These are phyloP conservation scores for Ceratobasidium sp. DNA, from an alignment of 1,284 basidiomycete genomes.

Conservation along the genomic window DNA sequence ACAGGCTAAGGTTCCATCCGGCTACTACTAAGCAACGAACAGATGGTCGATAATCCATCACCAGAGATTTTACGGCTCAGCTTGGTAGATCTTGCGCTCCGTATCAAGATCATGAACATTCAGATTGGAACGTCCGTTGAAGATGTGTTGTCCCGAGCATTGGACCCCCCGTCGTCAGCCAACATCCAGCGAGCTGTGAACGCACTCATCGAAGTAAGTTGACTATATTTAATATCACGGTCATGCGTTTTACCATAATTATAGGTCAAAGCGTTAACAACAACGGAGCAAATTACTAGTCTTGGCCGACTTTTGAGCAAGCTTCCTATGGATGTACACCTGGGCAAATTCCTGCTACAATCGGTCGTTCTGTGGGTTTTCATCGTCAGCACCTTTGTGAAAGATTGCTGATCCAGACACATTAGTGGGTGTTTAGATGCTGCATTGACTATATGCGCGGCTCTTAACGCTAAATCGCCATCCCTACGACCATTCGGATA, in stretches of 20 bases:
- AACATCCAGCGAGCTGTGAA: slow-evolving; percentile 95
- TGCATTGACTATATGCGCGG: slow-evolving; percentile 94
- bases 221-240: no score
- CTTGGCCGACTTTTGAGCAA: slow-evolving; percentile 93
- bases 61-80: slow-evolving; percentile 98
- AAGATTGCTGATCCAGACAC: not conserved
- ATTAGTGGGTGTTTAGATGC: slow-evolving; percentile 85
- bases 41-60: slow-evolving; percentile 93
- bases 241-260: not conserved
- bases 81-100: slow-evolving; percentile 92
- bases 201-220: slow-evolving; percentile 87
- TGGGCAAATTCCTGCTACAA: slow-evolving; percentile 93
- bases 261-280: slow-evolving; percentile 86
- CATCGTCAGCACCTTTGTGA: no score
- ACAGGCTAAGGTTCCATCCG: slow-evolving; percentile 48
- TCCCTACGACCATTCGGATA: slow-evolving; percentile 92
- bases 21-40: slow-evolving; percentile 47
- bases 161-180: slow-evolving; percentile 89
- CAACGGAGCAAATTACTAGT: slow-evolving; percentile 92
- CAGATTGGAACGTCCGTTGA: slow-evolving; percentile 90
- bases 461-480: slow-evolving; percentile 93
- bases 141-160: slow-evolving; percentile 87
- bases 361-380: slow-evolving; percentile 76
- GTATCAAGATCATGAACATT: slow-evolving; percentile 97
- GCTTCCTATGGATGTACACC: slow-evolving; percentile 95